phyloP scores from a whole-genome alignment of 2,329 filamentous ascomycete genomes.

The Laburnicola sp. region DNA sequence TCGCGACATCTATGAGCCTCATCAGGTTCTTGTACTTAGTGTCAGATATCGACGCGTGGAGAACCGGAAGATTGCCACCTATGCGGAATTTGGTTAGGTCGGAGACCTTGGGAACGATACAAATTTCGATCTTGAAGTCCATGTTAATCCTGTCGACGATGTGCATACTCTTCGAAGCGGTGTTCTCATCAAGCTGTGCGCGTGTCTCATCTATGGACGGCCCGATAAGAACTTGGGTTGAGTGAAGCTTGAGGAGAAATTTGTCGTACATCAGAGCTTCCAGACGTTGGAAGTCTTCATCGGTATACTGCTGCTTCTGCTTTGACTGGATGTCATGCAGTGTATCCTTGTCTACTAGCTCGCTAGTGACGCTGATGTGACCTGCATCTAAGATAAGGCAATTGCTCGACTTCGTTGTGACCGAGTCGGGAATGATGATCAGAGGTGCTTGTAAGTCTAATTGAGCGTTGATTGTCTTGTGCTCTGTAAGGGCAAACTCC shows the following conservation, averaged over 20 bases:
- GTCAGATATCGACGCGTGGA: constrained; percentile 91
- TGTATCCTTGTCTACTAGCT: constrained; percentile 89
- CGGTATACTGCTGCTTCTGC: constrained; percentile 82
- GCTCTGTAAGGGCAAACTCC: constrained; percentile 94
- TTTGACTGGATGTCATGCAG: constrained; percentile 89
- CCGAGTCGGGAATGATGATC: constrained; percentile 94
- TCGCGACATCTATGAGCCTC: constrained; percentile 92
- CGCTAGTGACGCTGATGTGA: constrained; percentile 91
- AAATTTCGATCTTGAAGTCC: constrained; percentile 93
- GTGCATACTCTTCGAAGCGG: constrained; percentile 73
- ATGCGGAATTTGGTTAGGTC: constrained; percentile 91
- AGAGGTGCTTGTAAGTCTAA: constrained; percentile 93
- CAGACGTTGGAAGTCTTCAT: constrained; percentile 83
- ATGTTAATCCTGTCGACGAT: constrained; percentile 97
- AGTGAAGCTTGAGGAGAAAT: constrained; percentile 88
- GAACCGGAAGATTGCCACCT: constrained; percentile 85
- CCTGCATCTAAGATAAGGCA: constrained; percentile 95
- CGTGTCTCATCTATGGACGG: constrained; percentile 91
- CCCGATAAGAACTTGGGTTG: constrained; percentile 93
- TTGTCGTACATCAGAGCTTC: constrained; percentile 98
- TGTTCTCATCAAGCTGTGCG: constrained; percentile 70
- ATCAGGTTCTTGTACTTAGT: constrained; percentile 96
- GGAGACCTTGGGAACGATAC: constrained; percentile 93
- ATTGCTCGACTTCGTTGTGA: constrained; percentile 75
- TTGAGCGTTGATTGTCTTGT: constrained; percentile 97